phyloP scores from a whole-genome alignment of 495 filamentous ascomycete species.

The Annulohypoxylon nitens region DNA sequence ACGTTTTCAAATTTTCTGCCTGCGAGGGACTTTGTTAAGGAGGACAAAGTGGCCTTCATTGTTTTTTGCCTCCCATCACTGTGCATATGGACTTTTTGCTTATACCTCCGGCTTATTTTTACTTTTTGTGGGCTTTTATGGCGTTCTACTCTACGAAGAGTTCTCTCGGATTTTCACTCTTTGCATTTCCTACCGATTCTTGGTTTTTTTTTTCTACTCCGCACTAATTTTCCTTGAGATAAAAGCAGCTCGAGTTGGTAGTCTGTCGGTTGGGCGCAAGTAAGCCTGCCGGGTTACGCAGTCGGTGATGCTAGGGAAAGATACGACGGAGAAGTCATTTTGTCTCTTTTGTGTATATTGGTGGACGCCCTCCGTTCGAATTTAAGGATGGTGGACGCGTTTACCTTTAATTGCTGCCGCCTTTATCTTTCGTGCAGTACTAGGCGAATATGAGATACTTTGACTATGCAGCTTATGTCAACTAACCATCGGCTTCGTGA shows the following conservation, averaged over 20 bases:
- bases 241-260: slow-evolving; percentile 24
- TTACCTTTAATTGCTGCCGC: slow-evolving; percentile 28
- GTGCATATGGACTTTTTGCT: slow-evolving; percentile 39
- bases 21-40: slow-evolving; percentile 15
- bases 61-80: slow-evolving; percentile 24
- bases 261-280: slow-evolving; percentile 27
- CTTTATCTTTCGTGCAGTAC: slow-evolving; percentile 17
- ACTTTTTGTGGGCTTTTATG: slow-evolving; percentile 25
- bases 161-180: slow-evolving; percentile 32
- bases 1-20: slow-evolving; percentile 26
- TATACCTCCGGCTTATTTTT: slow-evolving; percentile 40
- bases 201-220: slow-evolving; percentile 8
- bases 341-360: slow-evolving; percentile 42
- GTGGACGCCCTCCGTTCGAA: slow-evolving; percentile 12
- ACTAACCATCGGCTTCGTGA: background rate
- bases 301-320: slow-evolving; percentile 29
- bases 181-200: slow-evolving; percentile 34
- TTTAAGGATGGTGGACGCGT: slow-evolving; percentile 14
- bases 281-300: slow-evolving; percentile 15
- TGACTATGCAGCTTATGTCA: slow-evolving; percentile 9
- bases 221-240: slow-evolving; percentile 37
- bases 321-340: slow-evolving; percentile 36
- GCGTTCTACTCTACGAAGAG: slow-evolving; percentile 44
- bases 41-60: slow-evolving; percentile 13
- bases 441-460: slow-evolving; percentile 35